These are phyloP conservation scores for Kuraishia floccosa DNA, from an alignment of 805 yeast genomes.

Conservation along the genomic window DNA sequence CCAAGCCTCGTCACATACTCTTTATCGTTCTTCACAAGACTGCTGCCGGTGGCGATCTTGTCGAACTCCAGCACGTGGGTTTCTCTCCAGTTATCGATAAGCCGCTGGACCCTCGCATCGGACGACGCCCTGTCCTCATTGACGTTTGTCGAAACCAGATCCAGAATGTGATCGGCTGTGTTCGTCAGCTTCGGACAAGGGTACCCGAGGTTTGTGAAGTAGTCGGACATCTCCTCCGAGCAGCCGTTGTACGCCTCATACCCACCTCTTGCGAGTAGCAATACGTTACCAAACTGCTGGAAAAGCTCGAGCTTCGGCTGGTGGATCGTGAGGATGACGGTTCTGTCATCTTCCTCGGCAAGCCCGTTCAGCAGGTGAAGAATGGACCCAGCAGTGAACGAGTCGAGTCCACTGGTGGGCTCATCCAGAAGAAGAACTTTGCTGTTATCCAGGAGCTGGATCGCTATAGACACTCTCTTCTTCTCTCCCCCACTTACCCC, in stretches of 20 bases:
- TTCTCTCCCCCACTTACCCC: constrained; percentile 65
- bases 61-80: constrained; percentile 9
- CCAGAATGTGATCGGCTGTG: constrained; percentile 59
- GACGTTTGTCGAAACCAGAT: constrained; percentile 33
- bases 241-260: constrained; percentile 49
- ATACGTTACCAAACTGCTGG: constrained; percentile 45
- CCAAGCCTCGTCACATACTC: constrained; percentile 15
- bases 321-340: constrained; percentile 62
- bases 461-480: constrained; percentile 63
- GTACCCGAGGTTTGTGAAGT: constrained; percentile 34
- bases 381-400: constrained; percentile 55
- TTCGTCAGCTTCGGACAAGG: constrained; percentile 44
- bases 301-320: constrained; percentile 66
- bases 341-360: constrained; percentile 36
- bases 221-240: constrained; percentile 25
- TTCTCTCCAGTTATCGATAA: constrained; percentile 19
- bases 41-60: not conserved
- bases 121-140: constrained; percentile 7
- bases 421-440: constrained; percentile 60
- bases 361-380: constrained; percentile 40
- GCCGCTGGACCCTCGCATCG: constrained; percentile 22
- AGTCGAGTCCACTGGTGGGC: constrained; percentile 74
- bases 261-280: constrained; percentile 57
- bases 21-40: not conserved
- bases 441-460: constrained; percentile 56